Evolutionary conservation across 2,329 filamentous ascomycete species (phyloP), one percentile per base, ranked within the genome.

Genomic region (Endoconidiophora polonica): DNA sequence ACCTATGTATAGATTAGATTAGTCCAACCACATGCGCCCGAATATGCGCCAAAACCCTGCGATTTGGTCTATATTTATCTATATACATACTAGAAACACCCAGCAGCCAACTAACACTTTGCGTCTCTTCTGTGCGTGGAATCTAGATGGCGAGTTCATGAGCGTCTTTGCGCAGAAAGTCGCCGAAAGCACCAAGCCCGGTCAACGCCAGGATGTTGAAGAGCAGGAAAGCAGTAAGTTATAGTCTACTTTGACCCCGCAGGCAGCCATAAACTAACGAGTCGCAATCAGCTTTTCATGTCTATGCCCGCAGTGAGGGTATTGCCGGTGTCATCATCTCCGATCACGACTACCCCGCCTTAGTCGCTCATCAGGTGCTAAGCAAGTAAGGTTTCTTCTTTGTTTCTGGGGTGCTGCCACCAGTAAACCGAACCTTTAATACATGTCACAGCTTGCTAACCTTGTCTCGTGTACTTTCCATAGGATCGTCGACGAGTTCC

Each of bases 351-450:
- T 88, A 88, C 65, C 82, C 83, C 44, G 71, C 75, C 36, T 72
- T 90, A 6, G 85, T 88, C 22, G 87, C 87, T 22, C 87, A 94
- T 63, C 82, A 86, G 65, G 73, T 95, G 49, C 78, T 94, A 57
- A 82, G 79, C 62, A 94, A 94, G 58, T 56, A 48, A 9, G 55
- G 55, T 18, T 38, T 26, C 20, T 46, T 14, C 22, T 23, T 24
- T 38, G 33, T 38, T 42, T 12, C 10, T 14, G 4, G 44, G 18
- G 10, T 14, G n/a, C 14, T 16, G 10, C 6, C 2, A 18, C 9
- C 24, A 4, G n/a, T 14, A 29, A 14, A 7, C 6, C 29, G 12
- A 33, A 9, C 6, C 9, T 33, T 18, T 16, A 4, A 22, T n/a
- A 6, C 23, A 26, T 12, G 18, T 18, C 9, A 12, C 18, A 24